Conservation (phyloP, 495 filamentous ascomycete species). For the Rhypophila decipiens region DNA sequence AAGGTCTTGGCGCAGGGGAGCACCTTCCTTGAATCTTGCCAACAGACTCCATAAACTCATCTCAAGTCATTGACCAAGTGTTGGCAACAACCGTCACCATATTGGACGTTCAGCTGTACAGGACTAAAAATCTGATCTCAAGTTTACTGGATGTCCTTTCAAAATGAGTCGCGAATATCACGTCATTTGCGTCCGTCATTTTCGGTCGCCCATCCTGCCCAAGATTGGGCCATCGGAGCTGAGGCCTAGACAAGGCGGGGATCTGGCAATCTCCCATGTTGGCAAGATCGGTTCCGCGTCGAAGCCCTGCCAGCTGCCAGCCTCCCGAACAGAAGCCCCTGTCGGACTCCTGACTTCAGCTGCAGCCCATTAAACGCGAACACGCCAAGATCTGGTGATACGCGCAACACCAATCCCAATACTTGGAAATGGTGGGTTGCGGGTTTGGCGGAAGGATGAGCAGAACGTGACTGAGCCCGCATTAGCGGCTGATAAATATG, state of each 20-base stretch:
- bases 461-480: constrained; percentile 20
- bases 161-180: background rate
- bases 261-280: background rate
- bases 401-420: constrained; percentile 20
- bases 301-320: constrained; percentile 5
- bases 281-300: background rate
- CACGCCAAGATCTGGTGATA: constrained; percentile 23
- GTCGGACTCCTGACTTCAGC: constrained; percentile 3
- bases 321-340: constrained; percentile 3
- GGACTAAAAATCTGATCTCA: too few species aligned
- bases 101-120: too few species aligned
- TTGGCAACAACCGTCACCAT: constrained; percentile 8
- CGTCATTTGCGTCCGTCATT: background rate
- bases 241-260: background rate
- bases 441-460: constrained; percentile 8
- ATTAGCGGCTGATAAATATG: constrained; percentile 24
- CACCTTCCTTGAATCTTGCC: constrained; percentile 3
- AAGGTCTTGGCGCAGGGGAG: constrained; percentile 15
- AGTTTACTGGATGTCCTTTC: too few species aligned
- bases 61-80: constrained; percentile 12
- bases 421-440: constrained; percentile 17
- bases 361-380: constrained; percentile 28
- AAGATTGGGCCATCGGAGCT: background rate
- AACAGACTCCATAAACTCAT: constrained; percentile 5
- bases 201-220: background rate